phyloP scores from a whole-genome alignment of 2,329 filamentous ascomycete species.

The Exophiala aquamarina region DNA sequence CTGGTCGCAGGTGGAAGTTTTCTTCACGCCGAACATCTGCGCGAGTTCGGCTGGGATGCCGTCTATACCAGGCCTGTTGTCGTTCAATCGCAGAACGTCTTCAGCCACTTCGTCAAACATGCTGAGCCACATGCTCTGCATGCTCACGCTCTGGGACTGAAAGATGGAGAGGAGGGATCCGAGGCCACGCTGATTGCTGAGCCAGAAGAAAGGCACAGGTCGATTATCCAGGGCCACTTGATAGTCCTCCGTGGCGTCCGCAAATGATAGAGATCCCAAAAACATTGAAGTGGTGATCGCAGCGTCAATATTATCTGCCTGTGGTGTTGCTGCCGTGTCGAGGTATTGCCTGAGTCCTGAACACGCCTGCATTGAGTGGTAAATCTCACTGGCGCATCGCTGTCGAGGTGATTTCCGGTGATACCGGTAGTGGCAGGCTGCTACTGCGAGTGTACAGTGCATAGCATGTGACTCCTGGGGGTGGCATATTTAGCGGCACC shows the following conservation, averaged over 20 bases:
- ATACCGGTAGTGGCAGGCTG: slow-evolving; percentile 7
- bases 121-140: slow-evolving; percentile 2
- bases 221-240: slow-evolving; percentile 1
- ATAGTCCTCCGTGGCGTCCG: slow-evolving; percentile 2
- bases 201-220: slow-evolving; percentile 7
- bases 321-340: not conserved
- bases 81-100: not conserved
- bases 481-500: no score
- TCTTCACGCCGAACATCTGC: slow-evolving; percentile 2
- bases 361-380: slow-evolving; percentile 8
- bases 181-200: slow-evolving; percentile 9
- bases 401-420: slow-evolving; percentile 5
- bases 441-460: slow-evolving; percentile 8
- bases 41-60: slow-evolving; percentile 1
- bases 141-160: not conserved
- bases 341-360: slow-evolving; percentile 5
- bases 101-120: slow-evolving; percentile 1
- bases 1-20: not conserved
- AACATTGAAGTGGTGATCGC: slow-evolving; percentile 7
- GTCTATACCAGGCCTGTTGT: slow-evolving; percentile 5
- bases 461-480: slow-evolving; percentile 11
- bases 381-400: slow-evolving; percentile 1
- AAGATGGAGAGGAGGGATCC: slow-evolving; percentile 1
- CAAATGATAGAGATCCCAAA: slow-evolving; percentile 7
- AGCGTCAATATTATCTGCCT: slow-evolving; percentile 2